A percentile compares a stretch with the other conserved stretches of the same genome.
phyloP scores from a whole-genome alignment of 306 rosid species.

The Elaeagnus macrophylla region DNA sequence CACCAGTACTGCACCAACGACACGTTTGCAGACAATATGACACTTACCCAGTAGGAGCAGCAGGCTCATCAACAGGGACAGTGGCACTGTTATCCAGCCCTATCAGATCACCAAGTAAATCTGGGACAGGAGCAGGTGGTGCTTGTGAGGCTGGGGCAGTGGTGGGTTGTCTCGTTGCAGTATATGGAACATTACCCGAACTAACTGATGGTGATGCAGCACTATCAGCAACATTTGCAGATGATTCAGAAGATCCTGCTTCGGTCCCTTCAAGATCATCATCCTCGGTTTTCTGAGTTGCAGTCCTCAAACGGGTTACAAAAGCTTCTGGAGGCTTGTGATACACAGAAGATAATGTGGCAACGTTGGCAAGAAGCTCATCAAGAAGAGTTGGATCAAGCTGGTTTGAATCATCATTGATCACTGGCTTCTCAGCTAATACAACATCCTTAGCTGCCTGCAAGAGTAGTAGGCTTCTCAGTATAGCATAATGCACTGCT shows the following conservation, averaged over 20 bases:
- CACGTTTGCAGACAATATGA: slow-evolving; percentile 3
- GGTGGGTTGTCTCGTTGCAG: slow-evolving; percentile 39
- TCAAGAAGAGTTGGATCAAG: slow-evolving; percentile 88
- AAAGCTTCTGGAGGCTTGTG: slow-evolving; percentile 99
- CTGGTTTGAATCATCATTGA: slow-evolving; percentile 87
- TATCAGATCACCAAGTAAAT: slow-evolving; percentile 90
- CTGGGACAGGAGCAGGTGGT: slow-evolving; percentile 64
- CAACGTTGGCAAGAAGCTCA: slow-evolving; percentile 94
- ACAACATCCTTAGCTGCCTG: slow-evolving; percentile 99
- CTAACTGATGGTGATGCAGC: slow-evolving; percentile 48
- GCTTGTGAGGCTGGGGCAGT: slow-evolving; percentile 39
- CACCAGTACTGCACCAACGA: no score
- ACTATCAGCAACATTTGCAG: slow-evolving; percentile 46
- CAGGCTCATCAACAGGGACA: slow-evolving; percentile 68
- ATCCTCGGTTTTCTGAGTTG: slow-evolving; percentile 66
- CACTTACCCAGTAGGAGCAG: slow-evolving; percentile 75
- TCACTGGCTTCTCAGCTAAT: slow-evolving; percentile 96
- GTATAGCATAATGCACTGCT: background rate
- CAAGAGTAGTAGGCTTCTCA: slow-evolving; percentile 23
- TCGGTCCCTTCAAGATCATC: slow-evolving; percentile 91
- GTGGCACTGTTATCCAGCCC: slow-evolving; percentile 73
- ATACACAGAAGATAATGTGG: slow-evolving; percentile 93
- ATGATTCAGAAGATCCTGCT: slow-evolving; percentile 61
- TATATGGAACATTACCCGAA: slow-evolving; percentile 33
- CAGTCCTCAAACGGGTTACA: slow-evolving; percentile 63